Percentiles rank a stretch among this genome's conserved stretches.
These are phyloP conservation scores for Ascochyta lentis DNA, from an alignment of 2,329 filamentous ascomycete genomes.

Conservation along the genomic window DNA sequence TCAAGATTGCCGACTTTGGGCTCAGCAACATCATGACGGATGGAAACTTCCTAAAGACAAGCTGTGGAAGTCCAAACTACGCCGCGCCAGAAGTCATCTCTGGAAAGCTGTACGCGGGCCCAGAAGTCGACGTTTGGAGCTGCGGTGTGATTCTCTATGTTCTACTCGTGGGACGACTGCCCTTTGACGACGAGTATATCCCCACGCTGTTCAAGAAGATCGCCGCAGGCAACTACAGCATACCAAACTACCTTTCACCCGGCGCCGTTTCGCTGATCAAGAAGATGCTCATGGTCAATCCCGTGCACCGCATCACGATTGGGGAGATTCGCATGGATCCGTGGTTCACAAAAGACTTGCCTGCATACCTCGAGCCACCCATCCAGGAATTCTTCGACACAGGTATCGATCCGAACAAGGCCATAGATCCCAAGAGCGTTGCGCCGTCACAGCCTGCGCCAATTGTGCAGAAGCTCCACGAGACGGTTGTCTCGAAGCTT, in stretches of 20 bases:
- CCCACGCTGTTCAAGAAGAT: slow-evolving; percentile 98
- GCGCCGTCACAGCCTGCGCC: slow-evolving; percentile 74
- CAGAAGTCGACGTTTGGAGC: slow-evolving; percentile 98
- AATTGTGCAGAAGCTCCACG: slow-evolving; percentile 87
- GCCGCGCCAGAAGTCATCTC: slow-evolving; percentile 97
- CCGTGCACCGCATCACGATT: slow-evolving; percentile 91
- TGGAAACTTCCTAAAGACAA: slow-evolving; percentile 98
- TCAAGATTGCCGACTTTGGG: slow-evolving; percentile 99
- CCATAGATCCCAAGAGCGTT: slow-evolving; percentile 82
- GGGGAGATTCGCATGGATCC: slow-evolving; percentile 90
- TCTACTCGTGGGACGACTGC: slow-evolving; percentile 71
- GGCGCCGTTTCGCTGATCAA: slow-evolving; percentile 84
- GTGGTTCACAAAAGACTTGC: slow-evolving; percentile 90
- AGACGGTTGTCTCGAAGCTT: slow-evolving; percentile 92
- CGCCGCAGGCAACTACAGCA: slow-evolving; percentile 88
- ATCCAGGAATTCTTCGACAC: slow-evolving; percentile 93
- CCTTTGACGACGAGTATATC: slow-evolving; percentile 98
- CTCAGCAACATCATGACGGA: slow-evolving; percentile 99
- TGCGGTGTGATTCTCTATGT: slow-evolving; percentile 84
- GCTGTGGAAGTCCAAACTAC: slow-evolving; percentile 97
- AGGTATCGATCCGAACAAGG: slow-evolving; percentile 90
- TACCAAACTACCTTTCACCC: slow-evolving; percentile 87
- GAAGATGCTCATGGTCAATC: slow-evolving; percentile 94
- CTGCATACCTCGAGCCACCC: slow-evolving; percentile 83
- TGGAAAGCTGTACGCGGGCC: slow-evolving; percentile 94